Evolutionary conservation across 2,329 filamentous ascomycete species (phyloP).

Genomic region (Talaromyces sp.): DNA sequence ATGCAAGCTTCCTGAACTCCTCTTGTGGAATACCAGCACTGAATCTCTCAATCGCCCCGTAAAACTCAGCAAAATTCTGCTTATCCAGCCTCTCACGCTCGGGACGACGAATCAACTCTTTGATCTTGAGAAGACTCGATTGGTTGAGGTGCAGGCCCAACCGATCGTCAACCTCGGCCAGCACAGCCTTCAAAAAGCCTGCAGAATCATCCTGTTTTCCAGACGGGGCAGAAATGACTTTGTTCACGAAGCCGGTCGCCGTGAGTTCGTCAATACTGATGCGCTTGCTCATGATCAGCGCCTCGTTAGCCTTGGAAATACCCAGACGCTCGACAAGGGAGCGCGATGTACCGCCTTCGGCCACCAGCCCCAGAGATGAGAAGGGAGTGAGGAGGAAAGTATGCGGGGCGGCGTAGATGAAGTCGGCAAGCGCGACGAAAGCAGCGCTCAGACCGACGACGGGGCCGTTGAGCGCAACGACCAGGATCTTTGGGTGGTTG

Average conservation of each 20-base stretch:
- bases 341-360: slow-evolving; percentile 75
- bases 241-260: slow-evolving; percentile 76
- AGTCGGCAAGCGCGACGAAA: slow-evolving; percentile 76
- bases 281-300: slow-evolving; percentile 80
- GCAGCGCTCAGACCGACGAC: slow-evolving; percentile 84
- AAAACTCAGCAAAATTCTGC: slow-evolving; percentile 78
- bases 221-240: slow-evolving; percentile 58
- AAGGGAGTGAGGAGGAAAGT: slow-evolving; percentile 89
- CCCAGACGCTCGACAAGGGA: slow-evolving; percentile 78
- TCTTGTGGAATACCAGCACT: slow-evolving; percentile 73
- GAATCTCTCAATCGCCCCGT: slow-evolving; percentile 78
- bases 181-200: slow-evolving; percentile 64
- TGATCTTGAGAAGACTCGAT: slow-evolving; percentile 75
- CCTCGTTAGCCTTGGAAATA: slow-evolving; percentile 78
- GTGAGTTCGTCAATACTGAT: slow-evolving; percentile 70
- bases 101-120: slow-evolving; percentile 70
- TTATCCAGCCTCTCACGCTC: slow-evolving; percentile 66
- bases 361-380: slow-evolving; percentile 74
- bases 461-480: slow-evolving; percentile 87
- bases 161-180: slow-evolving; percentile 73
- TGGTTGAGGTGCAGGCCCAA: slow-evolving; percentile 74
- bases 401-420: slow-evolving; percentile 78
- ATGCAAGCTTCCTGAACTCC: slow-evolving; percentile 80
- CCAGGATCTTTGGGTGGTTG: slow-evolving; percentile 86
- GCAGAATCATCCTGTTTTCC: slow-evolving; percentile 56